Evolutionary conservation across 768 basidiomycete genomes (phyloP).

Genomic region (Hypholoma sublateritium): DNA sequence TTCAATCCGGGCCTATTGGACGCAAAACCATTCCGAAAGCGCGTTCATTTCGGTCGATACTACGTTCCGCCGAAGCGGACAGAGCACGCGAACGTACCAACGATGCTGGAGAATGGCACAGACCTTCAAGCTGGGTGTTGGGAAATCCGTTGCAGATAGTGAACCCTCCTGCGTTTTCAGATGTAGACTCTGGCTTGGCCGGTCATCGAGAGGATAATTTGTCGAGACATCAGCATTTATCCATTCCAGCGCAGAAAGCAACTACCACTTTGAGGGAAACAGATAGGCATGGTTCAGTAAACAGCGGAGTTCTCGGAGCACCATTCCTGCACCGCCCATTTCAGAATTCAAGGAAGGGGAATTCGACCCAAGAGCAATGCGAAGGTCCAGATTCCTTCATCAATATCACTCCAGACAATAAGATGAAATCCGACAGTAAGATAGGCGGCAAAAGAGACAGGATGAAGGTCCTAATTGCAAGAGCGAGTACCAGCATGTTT

Average conservation of each 20-base stretch:
- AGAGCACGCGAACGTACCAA: conserved; percentile 1
- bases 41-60: conserved; percentile 25
- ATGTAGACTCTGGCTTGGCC: background rate
- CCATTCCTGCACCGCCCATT: conserved; percentile 2
- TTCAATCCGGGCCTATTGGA: background rate
- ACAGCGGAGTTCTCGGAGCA: background rate
- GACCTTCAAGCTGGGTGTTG: conserved; percentile 4
- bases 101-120: conserved; percentile 1
- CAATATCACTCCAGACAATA: conserved; percentile 32
- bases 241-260: background rate
- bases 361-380: conserved; percentile 4
- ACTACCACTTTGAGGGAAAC: background rate
- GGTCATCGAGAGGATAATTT: background rate
- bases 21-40: conserved; percentile 26
- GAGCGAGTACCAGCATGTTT: conserved; percentile 23
- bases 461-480: conserved; percentile 22
- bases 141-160: background rate
- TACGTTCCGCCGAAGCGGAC: conserved; percentile 10
- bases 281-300: background rate
- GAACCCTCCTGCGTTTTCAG: background rate
- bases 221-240: conserved; percentile 1
- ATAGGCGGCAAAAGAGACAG: conserved; percentile 18
- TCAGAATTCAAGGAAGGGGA: background rate
- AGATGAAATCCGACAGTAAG: conserved; percentile 6
- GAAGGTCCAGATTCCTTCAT: conserved; percentile 34